Percentiles rank a stretch among this genome's conserved stretches.
Conservation (phyloP, 176 grass and related monocot species). For the Pharus latifolius region DNA sequence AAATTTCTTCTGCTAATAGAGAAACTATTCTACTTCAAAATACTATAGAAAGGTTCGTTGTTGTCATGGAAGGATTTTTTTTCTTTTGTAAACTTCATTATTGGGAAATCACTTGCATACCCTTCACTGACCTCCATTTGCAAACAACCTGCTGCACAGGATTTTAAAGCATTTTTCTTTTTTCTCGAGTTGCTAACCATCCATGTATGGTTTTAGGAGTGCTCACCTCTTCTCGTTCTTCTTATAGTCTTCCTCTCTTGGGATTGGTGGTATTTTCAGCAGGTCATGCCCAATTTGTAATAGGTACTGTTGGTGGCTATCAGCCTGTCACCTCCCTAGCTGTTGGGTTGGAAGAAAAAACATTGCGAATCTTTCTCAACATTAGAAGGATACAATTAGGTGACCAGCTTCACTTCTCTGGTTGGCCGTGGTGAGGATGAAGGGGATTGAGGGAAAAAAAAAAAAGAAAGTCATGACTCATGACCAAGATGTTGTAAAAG, state of each 20-base stretch:
- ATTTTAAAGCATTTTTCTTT: neutral
- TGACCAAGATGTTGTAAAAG: neutral
- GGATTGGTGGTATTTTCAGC: neutral
- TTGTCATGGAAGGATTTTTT: neutral
- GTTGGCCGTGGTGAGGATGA: neutral
- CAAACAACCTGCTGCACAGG: conserved; percentile 2
- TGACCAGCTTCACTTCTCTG: neutral
- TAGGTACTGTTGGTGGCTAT: neutral
- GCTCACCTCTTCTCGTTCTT: neutral
- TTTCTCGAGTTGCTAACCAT: neutral
- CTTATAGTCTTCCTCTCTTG: neutral
- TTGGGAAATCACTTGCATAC: conserved; percentile 9
- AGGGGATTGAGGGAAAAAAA: conserved; percentile 1
- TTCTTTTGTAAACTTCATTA: conserved; percentile 15
- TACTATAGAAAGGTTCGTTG: conserved; percentile 47
- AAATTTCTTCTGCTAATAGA: conserved; percentile 46
- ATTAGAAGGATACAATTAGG: neutral
- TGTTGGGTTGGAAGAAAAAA: conserved; percentile 2
- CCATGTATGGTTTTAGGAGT: neutral
- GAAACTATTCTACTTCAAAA: conserved; percentile 58
- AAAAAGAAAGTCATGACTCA: conserved; percentile 3
- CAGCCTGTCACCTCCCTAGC: neutral
- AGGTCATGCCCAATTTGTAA: neutral
- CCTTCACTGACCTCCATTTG: neutral
- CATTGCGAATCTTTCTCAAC: neutral